Base-by-base conservation (phyloP, 2,329 filamentous ascomycete species). In the Harringtonia lauricola region DNA sequence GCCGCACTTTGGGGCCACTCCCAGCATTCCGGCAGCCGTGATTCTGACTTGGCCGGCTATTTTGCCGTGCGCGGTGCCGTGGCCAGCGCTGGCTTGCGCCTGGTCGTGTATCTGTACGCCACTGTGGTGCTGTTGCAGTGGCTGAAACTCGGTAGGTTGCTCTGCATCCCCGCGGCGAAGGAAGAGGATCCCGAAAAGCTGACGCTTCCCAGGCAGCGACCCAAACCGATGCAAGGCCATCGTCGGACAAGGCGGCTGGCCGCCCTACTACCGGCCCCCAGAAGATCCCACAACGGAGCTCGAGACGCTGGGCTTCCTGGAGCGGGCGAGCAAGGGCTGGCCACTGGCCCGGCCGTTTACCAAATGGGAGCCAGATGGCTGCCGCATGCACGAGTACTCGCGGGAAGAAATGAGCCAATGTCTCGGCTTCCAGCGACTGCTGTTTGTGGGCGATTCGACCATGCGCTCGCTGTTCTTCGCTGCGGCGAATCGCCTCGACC, bases 401-500 rank as follows among this genome's bases (percentile, higher is more conserved):
- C 54, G 58, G 7, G 55, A 65, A n/a, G 71, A 76, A 31, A 65
- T 81, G 34, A 58, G 62, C 17, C 57, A 60, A 37, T 83, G 79
- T 53, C 63, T 79, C 19, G 59, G 59, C 2, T 61, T 64, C 14
- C 68, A 67, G 8, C 67, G 66, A 40, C 52, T 81, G n/a, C 63
- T 79, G 15, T 76, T 83, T 50, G 65, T 71, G 22, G 79, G 79
- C 31, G 79, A 83, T 55, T 74, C 73, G 2, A 74, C 70, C 1
- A 68, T 71, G 8, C 69, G 78, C 13, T 72, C 80, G 51, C 57
- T 81, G 7, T 83, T 75, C 55, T 80, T 74, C 69, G 72, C 73
- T 40, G 64, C 68, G 3, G 67, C 67, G 17, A 64, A 60, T 45
- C 70, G 68, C 49, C 58, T 79, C 24, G 64, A 72, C 44, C 57